Percentiles rank a stretch among this genome's conserved stretches.
Evolutionary conservation across 352 stramenopile genomes (phyloP).

Genomic region (Globisporangium lucens): DNA sequence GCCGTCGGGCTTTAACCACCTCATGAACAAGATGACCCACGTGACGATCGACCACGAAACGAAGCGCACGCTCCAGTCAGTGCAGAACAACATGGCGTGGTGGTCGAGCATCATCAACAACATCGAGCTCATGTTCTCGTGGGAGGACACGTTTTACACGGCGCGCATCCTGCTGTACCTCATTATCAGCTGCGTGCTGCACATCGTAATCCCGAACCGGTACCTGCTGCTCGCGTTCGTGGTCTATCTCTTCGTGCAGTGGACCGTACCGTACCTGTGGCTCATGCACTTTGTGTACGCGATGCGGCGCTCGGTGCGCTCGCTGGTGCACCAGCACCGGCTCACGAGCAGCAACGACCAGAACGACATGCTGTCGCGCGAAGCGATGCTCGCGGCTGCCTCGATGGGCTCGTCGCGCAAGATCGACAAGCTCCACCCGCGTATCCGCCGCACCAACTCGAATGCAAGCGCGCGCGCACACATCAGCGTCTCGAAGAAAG

Average conservation of each 20-base stretch:
- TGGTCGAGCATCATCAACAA: conserved; percentile 81
- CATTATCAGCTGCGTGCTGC: conserved; percentile 81
- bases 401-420: conserved; percentile 15
- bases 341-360: conserved; percentile 58
- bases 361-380: conserved; percentile 40
- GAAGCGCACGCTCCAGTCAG: conserved; percentile 76
- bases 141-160: conserved; percentile 87
- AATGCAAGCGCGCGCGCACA: conserved; percentile 61
- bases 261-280: conserved; percentile 79
- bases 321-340: conserved; percentile 75
- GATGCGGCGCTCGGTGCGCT: conserved; percentile 61
- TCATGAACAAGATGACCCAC: conserved; percentile 90
- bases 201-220: conserved; percentile 85
- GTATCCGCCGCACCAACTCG: conserved; percentile 50
- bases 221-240: conserved; percentile 74
- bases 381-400: conserved; percentile 28
- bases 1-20: conserved; percentile 76
- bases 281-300: conserved; percentile 64
- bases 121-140: conserved; percentile 87
- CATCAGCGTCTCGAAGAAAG: conserved; percentile 79
- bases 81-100: conserved; percentile 89
- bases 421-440: conserved; percentile 34
- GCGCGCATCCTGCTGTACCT: conserved; percentile 75
- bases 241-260: conserved; percentile 77
- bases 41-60: conserved; percentile 83